Evolutionary conservation across 306 rosid species (phyloP), one percentile per base, ranked within the genome.

Genomic region (Vachellia collinsii): DNA sequence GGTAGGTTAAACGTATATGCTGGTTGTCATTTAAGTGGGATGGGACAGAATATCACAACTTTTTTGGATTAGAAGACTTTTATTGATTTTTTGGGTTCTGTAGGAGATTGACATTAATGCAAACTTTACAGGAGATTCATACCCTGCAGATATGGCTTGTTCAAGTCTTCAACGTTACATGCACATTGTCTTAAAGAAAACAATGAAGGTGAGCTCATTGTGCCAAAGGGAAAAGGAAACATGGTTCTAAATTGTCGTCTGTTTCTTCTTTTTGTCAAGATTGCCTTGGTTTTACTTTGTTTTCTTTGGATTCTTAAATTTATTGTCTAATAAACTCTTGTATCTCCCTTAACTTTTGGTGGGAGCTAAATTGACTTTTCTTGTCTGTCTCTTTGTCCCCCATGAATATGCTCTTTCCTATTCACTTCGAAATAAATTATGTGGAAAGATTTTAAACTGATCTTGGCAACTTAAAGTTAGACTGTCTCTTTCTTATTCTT

Each of bases 91-190:
- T 43, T 64, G 76, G 61, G 22, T 47, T 78, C 54, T 63, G 46
- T 76, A 7, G 25, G 71, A 77, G 51, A 66, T 76, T 77, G 63
- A 67, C 41, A 16, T 78, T 75, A 70, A 75, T 37, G 13, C 20
- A 54, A 77, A 78, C 72, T 81, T 81, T 87, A 74, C 92, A 90
- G 97, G 92, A 87, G 86, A 81, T 69, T 78, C 43, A 44, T 56
- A 38, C 84, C 86, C 47, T 36, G 83, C 86, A 88, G 83, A 36
- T 80, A 81, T 70, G 71, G 83, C 77, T 80, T 91, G 88, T 80
- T 80, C 77, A 78, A 68, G 80, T 65, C 87, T 83, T 84, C 93
- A 51, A 72, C 87, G 37, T 80, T 86, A 39, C 77, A 77, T 41
- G 82, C 63, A 8, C 70, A 63, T 59, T 77, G 72, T 78, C 78